A percentile compares a stretch with the other conserved stretches of the same genome.
Evolutionary conservation across 2,329 filamentous ascomycete genomes (phyloP).

Genomic region (Arthrobotrys conoides): DNA sequence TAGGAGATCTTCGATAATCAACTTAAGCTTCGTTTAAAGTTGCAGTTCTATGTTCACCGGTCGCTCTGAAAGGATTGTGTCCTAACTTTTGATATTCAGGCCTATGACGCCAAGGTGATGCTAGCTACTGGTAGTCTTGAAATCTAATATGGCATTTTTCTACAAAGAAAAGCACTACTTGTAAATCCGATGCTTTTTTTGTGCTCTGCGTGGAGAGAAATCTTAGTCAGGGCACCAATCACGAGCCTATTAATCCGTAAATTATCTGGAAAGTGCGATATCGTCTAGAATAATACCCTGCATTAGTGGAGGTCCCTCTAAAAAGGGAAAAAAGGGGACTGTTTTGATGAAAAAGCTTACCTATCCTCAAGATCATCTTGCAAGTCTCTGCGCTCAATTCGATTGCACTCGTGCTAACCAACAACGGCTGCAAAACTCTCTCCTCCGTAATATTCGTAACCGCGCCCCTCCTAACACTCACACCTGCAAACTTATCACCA

Average conservation of each 20-base stretch:
- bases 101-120: conserved; percentile 61
- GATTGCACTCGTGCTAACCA: conserved; percentile 97
- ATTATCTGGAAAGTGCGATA: conserved; percentile 59
- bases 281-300: conserved; percentile 34
- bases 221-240: conserved; percentile 4
- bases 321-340: not conserved
- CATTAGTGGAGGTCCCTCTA: not conserved
- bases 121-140: conserved; percentile 47
- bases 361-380: conserved; percentile 86
- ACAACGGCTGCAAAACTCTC: conserved; percentile 93
- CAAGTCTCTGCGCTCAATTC: conserved; percentile 98
- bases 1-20: too few relatives aligned
- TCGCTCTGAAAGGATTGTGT: conserved; percentile 9
- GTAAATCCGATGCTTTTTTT: conserved; percentile 14
- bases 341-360: conserved; percentile 17
- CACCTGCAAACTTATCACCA: conserved; percentile 94
- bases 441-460: conserved; percentile 96
- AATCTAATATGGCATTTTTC: conserved; percentile 58
- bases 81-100: conserved; percentile 57
- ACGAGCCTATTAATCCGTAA: not conserved
- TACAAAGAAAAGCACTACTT: conserved; percentile 23
- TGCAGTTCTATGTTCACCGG: too few relatives aligned
- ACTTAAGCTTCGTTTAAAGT: too few relatives aligned
- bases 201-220: not conserved
- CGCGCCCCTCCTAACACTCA: conserved; percentile 97